A percentile compares a stretch with the other conserved stretches of the same genome.
phyloP scores from a whole-genome alignment of 2,329 filamentous ascomycete genomes.

The Phoma herbarum region DNA sequence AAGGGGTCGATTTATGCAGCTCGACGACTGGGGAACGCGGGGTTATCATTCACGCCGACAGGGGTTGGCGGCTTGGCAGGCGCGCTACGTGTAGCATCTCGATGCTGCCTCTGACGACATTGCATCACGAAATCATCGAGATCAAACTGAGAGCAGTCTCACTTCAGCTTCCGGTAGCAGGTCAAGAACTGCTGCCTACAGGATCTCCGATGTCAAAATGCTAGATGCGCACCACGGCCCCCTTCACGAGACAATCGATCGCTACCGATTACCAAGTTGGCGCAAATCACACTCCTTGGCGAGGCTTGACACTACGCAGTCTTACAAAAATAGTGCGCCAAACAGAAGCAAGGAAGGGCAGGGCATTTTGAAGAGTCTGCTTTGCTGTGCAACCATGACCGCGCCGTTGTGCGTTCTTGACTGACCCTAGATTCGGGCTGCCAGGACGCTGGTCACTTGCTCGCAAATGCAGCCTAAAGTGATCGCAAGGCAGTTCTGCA shows the following conservation, averaged over 20 bases:
- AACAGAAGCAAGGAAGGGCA: conserved; percentile 25
- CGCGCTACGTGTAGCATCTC: conserved; percentile 8
- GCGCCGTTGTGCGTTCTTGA: conserved; percentile 7
- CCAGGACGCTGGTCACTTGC: conserved; percentile 3
- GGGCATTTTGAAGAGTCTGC: conserved; percentile 32
- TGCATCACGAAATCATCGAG: conserved; percentile 17
- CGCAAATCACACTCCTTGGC: conserved; percentile 35
- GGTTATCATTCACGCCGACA: conserved; percentile 21
- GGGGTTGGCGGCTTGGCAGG: conserved; percentile 27
- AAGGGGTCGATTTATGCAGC: conserved; percentile 20
- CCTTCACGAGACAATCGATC: conserved; percentile 29
- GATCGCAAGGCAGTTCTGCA: conserved; percentile 29
- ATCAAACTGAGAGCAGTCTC: not conserved
- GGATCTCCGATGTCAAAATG: not conserved
- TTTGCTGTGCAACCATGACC: conserved; percentile 23
- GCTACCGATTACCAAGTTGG: conserved; percentile 24
- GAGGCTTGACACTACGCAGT: conserved; percentile 37
- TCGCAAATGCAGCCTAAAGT: conserved; percentile 38
- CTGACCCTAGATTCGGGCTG: not conserved
- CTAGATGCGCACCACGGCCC: conserved; percentile 10
- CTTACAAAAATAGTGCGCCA: conserved; percentile 41
- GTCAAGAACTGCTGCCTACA: not conserved
- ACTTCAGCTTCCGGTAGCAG: not conserved
- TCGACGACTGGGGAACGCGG: conserved; percentile 30
- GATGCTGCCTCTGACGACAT: conserved; percentile 20